Base-by-base conservation (phyloP, 768 basidiomycete species). In the Xerocomellus dryophilus region DNA sequence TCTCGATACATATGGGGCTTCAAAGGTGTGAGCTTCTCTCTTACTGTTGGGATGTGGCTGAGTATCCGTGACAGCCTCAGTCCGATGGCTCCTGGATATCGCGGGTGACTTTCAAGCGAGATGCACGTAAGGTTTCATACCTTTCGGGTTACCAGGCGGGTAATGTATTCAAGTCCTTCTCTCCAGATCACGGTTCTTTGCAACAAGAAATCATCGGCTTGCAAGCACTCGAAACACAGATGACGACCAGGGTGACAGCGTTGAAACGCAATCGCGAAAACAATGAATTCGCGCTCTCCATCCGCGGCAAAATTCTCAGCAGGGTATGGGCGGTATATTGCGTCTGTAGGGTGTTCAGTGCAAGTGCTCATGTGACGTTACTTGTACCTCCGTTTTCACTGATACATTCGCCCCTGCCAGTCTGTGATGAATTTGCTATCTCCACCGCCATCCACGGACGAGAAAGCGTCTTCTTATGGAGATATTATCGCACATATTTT, bases 281-380 rank as follows among this genome's bases (percentile, higher is more conserved):
- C 25, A 79, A 76, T 34, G 70, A 74, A 61, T 86, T 78, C 58
- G 68, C 79, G 5, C 62, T 68, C 4, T 88, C 88, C 0, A 65
- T 86, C 47, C 74, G 72, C 53, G 88, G 89, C 1, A 75, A 70
- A 47, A 45, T 83, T 3, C 70, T 78, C 58, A 76, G 82, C 25
- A 68, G 74, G 12, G 17, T 81, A 7, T 89, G 90, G 65, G 85
- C 85, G 11, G 53, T 81, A 4, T 91, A 90, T 66, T 91, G 87
- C 59, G 66, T 81, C 4, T 73, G 82, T 32, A 79, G 89, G 46
- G 77, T 84, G 38, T 55, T 83, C 61, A 84, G 76, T 54, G 89
- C 86, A 62, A 61, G 84, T 75, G 25, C 49, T 54, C 43, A 44
- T 31, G 15, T 50, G 38, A 53, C 49, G 47, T 59, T 47, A 43